A percentile compares a stretch with the other conserved stretches of the same genome.
Evolutionary conservation across 148 eudicot species (phyloP).

Genomic region (Vaccinium vitisidaea): DNA sequence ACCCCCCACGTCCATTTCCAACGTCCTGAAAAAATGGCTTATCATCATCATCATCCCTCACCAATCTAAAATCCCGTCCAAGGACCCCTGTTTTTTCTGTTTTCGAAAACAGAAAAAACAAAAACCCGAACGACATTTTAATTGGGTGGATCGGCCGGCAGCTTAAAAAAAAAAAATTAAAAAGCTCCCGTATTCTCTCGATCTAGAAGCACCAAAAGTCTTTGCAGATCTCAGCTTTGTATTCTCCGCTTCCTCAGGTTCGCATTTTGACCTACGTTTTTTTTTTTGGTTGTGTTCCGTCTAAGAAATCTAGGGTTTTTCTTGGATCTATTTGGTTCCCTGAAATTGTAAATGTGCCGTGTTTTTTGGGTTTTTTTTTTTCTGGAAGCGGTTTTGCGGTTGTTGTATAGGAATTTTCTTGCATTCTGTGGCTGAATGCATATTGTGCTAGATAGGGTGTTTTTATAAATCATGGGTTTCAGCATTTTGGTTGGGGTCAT

Average conservation of each 20-base stretch:
- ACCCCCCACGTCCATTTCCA: neutral
- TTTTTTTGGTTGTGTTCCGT: neutral
- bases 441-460: neutral
- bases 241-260: neutral
- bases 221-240: neutral
- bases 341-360: constrained; percentile 10
- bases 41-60: neutral
- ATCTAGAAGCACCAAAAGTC: neutral
- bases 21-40: neutral
- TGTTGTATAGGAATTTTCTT: neutral
- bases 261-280: neutral
- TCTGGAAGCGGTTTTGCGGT: neutral
- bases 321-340: neutral
- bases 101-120: neutral
- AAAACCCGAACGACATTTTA: neutral
- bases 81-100: neutral
- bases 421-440: neutral
- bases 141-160: neutral
- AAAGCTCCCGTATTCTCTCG: neutral
- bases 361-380: neutral
- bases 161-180: neutral
- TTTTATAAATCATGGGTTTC: neutral
- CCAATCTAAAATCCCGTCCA: neutral
- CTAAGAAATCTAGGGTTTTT: neutral
- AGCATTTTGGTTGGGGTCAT: neutral